These are phyloP conservation scores for Erysimum pusillum DNA, from an alignment of 441 rosid genomes.

Conservation along the genomic window DNA sequence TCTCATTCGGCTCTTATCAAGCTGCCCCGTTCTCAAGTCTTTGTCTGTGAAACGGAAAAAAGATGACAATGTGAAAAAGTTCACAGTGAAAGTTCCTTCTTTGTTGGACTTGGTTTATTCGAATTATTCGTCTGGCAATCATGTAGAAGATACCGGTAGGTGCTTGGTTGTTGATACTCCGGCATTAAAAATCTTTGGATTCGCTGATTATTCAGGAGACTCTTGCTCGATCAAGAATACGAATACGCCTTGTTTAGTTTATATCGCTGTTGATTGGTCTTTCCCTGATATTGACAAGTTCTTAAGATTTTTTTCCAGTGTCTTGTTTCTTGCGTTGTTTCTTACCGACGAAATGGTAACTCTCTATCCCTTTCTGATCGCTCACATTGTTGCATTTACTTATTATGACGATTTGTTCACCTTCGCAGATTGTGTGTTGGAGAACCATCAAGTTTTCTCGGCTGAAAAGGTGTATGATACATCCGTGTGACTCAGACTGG, in stretches of 20 bases:
- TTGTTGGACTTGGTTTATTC: too few relatives aligned
- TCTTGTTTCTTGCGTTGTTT: too few relatives aligned
- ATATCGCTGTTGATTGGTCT: too few relatives aligned
- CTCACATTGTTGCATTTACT: slow-evolving; percentile 1
- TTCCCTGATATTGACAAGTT: too few relatives aligned
- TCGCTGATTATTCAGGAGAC: slow-evolving; percentile 12
- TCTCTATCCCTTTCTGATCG: not conserved
- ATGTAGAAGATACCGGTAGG: not conserved
- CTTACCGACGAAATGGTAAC: slow-evolving; percentile 20
- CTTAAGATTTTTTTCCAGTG: too few relatives aligned
- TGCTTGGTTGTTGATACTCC: slow-evolving; percentile 18
- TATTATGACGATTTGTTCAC: not conserved
- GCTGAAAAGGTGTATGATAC: not conserved
- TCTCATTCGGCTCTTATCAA: slow-evolving; percentile 3
- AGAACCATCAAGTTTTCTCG: slow-evolving; percentile 13
- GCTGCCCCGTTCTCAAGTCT: not conserved
- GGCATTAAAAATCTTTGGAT: not conserved
- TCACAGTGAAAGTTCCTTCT: not conserved
- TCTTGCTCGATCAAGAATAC: slow-evolving; percentile 1
- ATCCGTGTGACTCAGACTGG: not conserved
- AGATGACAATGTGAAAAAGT: not conserved
- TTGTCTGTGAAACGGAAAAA: not conserved
- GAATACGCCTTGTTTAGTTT: not conserved
- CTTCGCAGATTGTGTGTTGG: slow-evolving; percentile 3
- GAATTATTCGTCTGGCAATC: not conserved